These are phyloP conservation scores for Trichoderma sp. DNA, from an alignment of 2,329 filamentous ascomycete genomes.

Conservation along the genomic window DNA sequence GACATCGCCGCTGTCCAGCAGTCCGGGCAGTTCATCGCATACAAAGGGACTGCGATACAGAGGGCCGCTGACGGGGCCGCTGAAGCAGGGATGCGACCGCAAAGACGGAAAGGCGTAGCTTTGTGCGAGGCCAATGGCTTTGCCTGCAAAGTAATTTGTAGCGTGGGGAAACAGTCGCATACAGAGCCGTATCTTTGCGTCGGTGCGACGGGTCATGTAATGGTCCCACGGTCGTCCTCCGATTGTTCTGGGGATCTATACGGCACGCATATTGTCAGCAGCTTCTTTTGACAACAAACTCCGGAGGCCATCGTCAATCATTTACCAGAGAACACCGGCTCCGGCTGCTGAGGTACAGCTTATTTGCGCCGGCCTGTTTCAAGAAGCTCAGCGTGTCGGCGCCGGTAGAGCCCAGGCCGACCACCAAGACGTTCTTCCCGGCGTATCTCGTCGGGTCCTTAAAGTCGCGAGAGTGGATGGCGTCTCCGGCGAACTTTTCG, in stretches of 20 bases:
- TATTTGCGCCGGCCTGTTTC: slow-evolving; percentile 32
- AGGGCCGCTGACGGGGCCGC: slow-evolving; percentile 3
- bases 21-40: slow-evolving; percentile 29
- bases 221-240: slow-evolving; percentile 10
- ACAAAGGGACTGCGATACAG: slow-evolving; percentile 29
- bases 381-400: slow-evolving; percentile 31
- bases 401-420: slow-evolving; percentile 43
- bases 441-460: slow-evolving; percentile 34
- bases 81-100: slow-evolving; percentile 4
- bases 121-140: slow-evolving; percentile 10
- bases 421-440: slow-evolving; percentile 43
- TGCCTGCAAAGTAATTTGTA: slow-evolving; percentile 11
- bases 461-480: slow-evolving; percentile 41
- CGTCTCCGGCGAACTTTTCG: slow-evolving; percentile 38
- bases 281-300: too few relatives aligned
- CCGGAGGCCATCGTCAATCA: background rate
- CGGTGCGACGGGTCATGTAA: slow-evolving; percentile 7
- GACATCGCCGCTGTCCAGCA: slow-evolving; percentile 29
- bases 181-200: background rate
- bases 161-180: background rate
- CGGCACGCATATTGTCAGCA: background rate
- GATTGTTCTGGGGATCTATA: slow-evolving; percentile 12
- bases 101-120: slow-evolving; percentile 8
- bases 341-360: slow-evolving; percentile 44
- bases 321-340: slow-evolving; percentile 29